Base-by-base conservation (phyloP, 805 yeast species). In the Kluyveromyces starmeri region DNA sequence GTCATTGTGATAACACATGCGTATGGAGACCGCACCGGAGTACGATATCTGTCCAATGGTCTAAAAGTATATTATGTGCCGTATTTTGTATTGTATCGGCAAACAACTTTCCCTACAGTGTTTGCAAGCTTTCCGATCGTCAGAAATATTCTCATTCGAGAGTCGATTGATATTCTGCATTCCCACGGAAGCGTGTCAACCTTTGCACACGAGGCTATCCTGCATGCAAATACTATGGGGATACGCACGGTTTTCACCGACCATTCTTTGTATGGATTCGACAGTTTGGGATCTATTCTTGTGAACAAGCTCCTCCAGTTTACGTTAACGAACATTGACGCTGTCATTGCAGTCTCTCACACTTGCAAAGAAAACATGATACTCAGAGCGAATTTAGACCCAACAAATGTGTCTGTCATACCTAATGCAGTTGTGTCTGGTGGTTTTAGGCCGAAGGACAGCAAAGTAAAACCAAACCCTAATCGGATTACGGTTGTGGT, bases 361-460 rank as follows among this genome's bases (percentile, higher is more conserved):
- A 89, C 96, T 0, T 85, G 97, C 55, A 88, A 92, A 51, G 99
- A 92, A 46, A 92, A 92, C 53, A 86, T 95, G 7, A 95, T 88
- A 4, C 65, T 92, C 9, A 64, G 99, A 34, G 94, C 95, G 0
- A 73, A 81, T 1, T 59, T 88, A 26, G 83, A 84, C 43, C 96
- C 96, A 0, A 51, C 69, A 4, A 61, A 62, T 33, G 89, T 86
- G 4, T 78, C 88, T 11, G 99, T 88, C 16, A 92, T 92, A 12
- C 99, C 99, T 0, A 92, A 92, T 59, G 99, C 99, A 0, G 94
- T 92, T 4, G 75, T 92, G 1, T 71, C 92, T 4, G 71, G 73
- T 29, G 94, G 88, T 54, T 92, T 92, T 54, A 54, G 55, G n/a
- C 86, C 85, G 0, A 58, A 24, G 13, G 20, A 20, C 5, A 9